Percentiles rank a stretch among this genome's conserved stretches.
These are phyloP conservation scores for Penicillium paxilli DNA, from an alignment of 495 filamentous ascomycete species.

Conservation along the genomic window DNA sequence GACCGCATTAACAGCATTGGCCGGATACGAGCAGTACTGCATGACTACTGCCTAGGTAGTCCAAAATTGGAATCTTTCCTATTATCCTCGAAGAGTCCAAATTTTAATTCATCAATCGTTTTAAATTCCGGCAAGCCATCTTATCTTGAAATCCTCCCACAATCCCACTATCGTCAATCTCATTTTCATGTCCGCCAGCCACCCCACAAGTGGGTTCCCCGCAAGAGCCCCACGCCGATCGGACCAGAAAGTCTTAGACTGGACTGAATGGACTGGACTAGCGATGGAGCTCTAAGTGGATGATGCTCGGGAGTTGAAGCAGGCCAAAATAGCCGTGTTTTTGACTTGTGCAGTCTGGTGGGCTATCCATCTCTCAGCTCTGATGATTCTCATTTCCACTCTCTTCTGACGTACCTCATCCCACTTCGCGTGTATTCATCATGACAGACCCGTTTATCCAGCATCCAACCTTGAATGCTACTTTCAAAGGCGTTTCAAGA, in stretches of 20 bases:
- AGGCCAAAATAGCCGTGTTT: conserved; percentile 9
- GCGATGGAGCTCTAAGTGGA: conserved; percentile 2
- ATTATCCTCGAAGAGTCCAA: too few relatives aligned
- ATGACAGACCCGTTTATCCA: conserved; percentile 29
- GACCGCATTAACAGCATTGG: too few relatives aligned
- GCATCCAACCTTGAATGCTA: conserved; percentile 29
- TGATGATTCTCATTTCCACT: too few relatives aligned
- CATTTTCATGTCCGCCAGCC: neutral
- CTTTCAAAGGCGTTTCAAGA: conserved; percentile 30
- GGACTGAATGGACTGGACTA: neutral
- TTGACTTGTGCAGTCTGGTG: neutral
- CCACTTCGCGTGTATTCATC: conserved; percentile 1
- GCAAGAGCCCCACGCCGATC: conserved; percentile 24
- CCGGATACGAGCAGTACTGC: too few relatives aligned
- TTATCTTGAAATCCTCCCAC: too few relatives aligned
- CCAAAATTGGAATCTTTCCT: too few relatives aligned
- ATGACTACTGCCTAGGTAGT: too few relatives aligned
- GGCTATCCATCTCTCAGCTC: too few relatives aligned
- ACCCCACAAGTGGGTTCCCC: conserved; percentile 24
- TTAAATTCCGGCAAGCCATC: too few relatives aligned
- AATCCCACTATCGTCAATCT: neutral
- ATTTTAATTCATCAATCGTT: too few relatives aligned
- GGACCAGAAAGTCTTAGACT: neutral
- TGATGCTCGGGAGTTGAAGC: conserved; percentile 14
- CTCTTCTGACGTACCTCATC: neutral